phyloP scores from a whole-genome alignment of 1,139 yeast species.

The Pichia sp. region DNA sequence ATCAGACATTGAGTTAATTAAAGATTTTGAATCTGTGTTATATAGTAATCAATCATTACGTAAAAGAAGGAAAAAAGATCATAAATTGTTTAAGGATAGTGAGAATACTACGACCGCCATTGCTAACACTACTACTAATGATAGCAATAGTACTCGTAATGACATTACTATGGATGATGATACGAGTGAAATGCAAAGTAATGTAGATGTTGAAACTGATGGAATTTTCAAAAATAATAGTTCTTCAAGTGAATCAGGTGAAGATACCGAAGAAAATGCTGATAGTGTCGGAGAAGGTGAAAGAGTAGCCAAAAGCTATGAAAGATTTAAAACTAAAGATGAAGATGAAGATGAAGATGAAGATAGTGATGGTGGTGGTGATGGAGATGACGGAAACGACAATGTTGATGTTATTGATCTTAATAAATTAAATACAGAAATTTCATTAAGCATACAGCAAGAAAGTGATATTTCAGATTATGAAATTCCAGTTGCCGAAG shows the following conservation, averaged over 20 bases:
- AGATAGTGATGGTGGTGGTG: not conserved
- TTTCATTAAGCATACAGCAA: constrained; percentile 13
- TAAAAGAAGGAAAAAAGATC: constrained; percentile 4
- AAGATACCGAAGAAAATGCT: not conserved
- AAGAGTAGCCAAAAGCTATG: not conserved
- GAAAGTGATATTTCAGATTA: constrained; percentile 12
- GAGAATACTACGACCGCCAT: no score
- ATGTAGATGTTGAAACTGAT: not conserved
- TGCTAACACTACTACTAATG: no score
- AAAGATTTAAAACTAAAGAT: not conserved
- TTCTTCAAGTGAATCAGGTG: constrained; percentile 1
- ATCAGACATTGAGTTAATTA: constrained; percentile 25
- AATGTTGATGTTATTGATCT: constrained; percentile 16
- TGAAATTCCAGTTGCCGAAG: constrained; percentile 22
- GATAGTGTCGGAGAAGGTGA: constrained; percentile 1
- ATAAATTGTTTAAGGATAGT: constrained; percentile 4
- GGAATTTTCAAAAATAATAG: constrained; percentile 1
- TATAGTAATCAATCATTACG: constrained; percentile 17
- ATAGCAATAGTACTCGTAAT: not conserved
- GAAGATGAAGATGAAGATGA: not conserved
- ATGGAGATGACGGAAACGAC: constrained; percentile 4
- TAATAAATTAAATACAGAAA: constrained; percentile 15
- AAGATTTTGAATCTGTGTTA: constrained; percentile 24
- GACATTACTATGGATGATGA: constrained; percentile 3
- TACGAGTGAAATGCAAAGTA: not conserved